A percentile compares a stretch with the other conserved stretches of the same genome.
Conservation (phyloP, 176 grass and related monocot species). For the Musa troglodytarum region DNA sequence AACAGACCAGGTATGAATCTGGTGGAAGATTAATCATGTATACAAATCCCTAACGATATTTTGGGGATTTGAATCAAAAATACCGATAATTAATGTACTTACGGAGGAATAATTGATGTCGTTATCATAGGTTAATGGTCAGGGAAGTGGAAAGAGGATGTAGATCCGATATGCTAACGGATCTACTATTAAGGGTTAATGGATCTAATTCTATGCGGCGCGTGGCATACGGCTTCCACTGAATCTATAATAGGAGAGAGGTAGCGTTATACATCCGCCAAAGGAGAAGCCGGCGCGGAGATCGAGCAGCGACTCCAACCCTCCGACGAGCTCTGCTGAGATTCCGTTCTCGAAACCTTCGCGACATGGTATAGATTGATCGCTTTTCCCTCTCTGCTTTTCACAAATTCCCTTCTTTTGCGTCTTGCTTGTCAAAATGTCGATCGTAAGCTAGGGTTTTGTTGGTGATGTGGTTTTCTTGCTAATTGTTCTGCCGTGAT, state of each 20-base stretch:
- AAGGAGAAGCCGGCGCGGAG: not conserved
- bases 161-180: too few species aligned
- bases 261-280: not conserved
- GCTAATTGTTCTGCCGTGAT: not conserved
- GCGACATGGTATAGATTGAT: not conserved
- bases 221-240: too few species aligned
- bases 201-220: too few species aligned
- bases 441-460: not conserved
- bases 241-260: not conserved
- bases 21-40: too few species aligned
- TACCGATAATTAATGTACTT: too few species aligned
- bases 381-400: not conserved
- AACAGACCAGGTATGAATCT: too few species aligned
- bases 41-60: too few species aligned
- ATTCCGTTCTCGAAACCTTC: not conserved
- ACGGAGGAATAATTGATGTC: too few species aligned
- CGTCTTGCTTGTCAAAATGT: not conserved
- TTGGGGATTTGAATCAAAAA: too few species aligned
- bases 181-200: too few species aligned
- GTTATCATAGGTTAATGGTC: too few species aligned
- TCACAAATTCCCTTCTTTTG: not conserved
- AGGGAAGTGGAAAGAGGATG: too few species aligned
- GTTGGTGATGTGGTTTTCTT: not conserved
- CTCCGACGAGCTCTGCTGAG: not conserved
- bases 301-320: not conserved